Base-by-base conservation (phyloP, 192 early-diverging fungal species). In the Umbelopsis isabellina region DNA sequence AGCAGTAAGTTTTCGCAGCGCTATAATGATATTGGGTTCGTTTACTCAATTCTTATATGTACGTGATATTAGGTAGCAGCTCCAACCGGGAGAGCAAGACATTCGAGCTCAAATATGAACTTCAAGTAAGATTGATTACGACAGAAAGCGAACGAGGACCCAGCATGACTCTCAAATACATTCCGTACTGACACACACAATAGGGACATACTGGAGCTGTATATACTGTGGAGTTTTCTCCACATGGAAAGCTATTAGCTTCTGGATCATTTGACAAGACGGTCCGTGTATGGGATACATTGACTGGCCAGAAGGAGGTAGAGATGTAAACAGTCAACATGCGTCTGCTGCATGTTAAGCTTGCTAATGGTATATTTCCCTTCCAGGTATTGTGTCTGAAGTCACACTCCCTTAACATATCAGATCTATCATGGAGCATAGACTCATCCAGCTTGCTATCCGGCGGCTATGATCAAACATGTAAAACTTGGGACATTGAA, bases 251-350 rank as follows among this genome's bases (percentile, higher is more conserved):
- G 33, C 87, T 90, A 44, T 80, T 98, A 6, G 94, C 91, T 4
- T 93, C 95, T 7, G 97, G 95, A 6, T 96, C 94, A 11, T 97
- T 98, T 83, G 97, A 98, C 82, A 93, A 93, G 78, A 92, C 94
- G 9, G 88, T 98, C 41, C 84, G 94, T 58, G 85, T 98, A 41
- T 98, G 95, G 95, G 95, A 97, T 74, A 80, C 86, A 2, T 73
- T 80, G 18, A 75, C 83, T 7, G 80, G 79, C 1, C 85, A 87
- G 55, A 93, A 92, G 73, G 91, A 92, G 82, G 87, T 91, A 68
- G 37, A 22, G 13, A 20, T 46, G 13, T 22, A 65, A 7, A 3
- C 4, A 46, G 16, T 58, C 49, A 22, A 16, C 9, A 13, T 18
- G 37, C 11, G 21, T 23, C 70, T 66, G 20, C 0, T 21, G 18